Evolutionary conservation across 768 basidiomycete species (phyloP), one percentile per base, ranked within the genome.

Genomic region (Tricholomella constricta): DNA sequence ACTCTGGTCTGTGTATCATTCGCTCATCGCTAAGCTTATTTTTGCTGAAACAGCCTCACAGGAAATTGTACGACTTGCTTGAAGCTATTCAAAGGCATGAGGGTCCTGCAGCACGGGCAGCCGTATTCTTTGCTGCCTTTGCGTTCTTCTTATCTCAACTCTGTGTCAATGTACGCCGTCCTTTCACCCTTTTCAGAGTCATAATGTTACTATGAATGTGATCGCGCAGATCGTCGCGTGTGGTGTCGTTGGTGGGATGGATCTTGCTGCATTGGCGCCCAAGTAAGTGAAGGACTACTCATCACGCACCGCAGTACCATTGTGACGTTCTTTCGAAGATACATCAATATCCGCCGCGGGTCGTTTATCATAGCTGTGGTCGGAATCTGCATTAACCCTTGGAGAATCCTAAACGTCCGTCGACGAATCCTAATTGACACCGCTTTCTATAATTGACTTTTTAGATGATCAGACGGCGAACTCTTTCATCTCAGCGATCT

Each of bases 171-270:
- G 66, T 69, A 31, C 55, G 62, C 48, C 20, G n/a, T 11, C 4
- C 5, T 10, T 15, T 12, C 8, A n/a, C 11, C 12, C 7, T 15
- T 26, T 42, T 1, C 14, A 47, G 1, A 2, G 4, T 14, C 22
- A n/a, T 12, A 20, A 35, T 38, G 9, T 9, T 3, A 14, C 29
- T 26, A 15, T 19, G 20, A 23, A 26, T 20, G 2, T 31, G 8
- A 10, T 29, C 25, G 23, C 25, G 2, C 23, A 66, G 65, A 54
- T 67, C 17, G 65, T 67, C 20, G 68, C 67, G 7, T 67, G 64
- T 36, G 68, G 66, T 2, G 64, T 69, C 1, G 69, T 71, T n/a
- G 69, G 69, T 2, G 69, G 68, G 10, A 71, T 69, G 65, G 68
- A 71, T 42, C 56, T 69, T 3, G 62, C 69, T 9, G 66, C 68